Evolutionary conservation across 257 asterid species (phyloP), one percentile per base, ranked within the genome.

Genomic region (Forsythia viridissima): DNA sequence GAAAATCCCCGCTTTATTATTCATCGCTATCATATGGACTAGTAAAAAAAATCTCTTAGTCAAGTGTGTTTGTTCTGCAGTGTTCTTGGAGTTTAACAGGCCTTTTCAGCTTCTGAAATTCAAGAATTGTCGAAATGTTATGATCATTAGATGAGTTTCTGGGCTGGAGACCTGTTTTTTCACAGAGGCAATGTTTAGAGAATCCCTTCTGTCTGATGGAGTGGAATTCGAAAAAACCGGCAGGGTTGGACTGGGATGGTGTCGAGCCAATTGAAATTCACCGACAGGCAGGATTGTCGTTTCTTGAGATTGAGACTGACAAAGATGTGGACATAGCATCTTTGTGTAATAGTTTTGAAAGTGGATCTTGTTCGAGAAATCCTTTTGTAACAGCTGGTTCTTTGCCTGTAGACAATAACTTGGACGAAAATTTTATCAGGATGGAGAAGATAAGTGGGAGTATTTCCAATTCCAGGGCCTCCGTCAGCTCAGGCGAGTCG

Each of bases 201-300:
- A 59, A 59, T 59, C 67, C 67, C 67, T 59, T 38, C 73, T 73
- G 68, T 74, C 38, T 57, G n/a, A 81, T 84, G 83, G 81, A 81
- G 43, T 52, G 80, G 43, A 39, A 70, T 55, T 39, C 82, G 4
- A 75, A 66, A 20, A 81, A 6, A 36, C 61, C 85, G 13, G 69
- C 16, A 2, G 79, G 83, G 24, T 65, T 84, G 20, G 84, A 82
- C 30, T 84, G 90, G 85, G 76, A 46, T 75, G 75, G 51, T 24
- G 77, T 13, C 6, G 83, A 80, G 46, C 55, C 85, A 8, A 39
- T 55, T 57, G 74, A 83, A 41, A 16, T 61, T 55, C 71, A 71
- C 10, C 36, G 43, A 51, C 72, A 72, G 20, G 7, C 43, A 8
- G 78, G 79, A 9, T 59, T 67, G 41, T 44, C 82, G 2, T 67